A percentile compares a stretch with the other conserved stretches of the same genome.
These are phyloP conservation scores for Suillus variegatus DNA, from an alignment of 768 basidiomycete genomes.

Conservation along the genomic window DNA sequence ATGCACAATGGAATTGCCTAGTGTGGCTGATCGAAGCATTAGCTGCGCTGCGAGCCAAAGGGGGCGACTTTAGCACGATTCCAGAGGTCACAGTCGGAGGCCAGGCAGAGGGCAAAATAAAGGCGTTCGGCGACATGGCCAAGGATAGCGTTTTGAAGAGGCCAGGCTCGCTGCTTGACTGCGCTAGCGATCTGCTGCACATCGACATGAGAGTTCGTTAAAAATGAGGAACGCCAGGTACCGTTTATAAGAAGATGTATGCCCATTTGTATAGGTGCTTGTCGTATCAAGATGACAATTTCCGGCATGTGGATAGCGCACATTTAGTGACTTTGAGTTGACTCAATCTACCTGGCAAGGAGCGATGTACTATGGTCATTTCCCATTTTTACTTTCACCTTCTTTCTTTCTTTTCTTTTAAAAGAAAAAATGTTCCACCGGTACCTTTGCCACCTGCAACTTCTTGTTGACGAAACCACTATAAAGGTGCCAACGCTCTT, in stretches of 20 bases:
- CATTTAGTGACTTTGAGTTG: background rate
- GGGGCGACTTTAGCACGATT: background rate
- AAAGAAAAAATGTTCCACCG: no score
- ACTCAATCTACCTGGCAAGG: background rate
- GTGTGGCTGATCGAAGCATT: background rate
- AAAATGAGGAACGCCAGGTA: background rate
- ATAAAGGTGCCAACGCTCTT: no score
- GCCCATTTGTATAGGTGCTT: background rate
- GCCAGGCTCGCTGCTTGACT: background rate
- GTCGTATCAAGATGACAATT: background rate
- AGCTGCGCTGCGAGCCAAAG: background rate
- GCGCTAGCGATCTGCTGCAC: background rate
- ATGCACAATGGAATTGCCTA: background rate
- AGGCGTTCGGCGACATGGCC: background rate
- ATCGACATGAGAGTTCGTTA: background rate
- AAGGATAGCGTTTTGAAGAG: background rate
- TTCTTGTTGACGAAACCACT: background rate
- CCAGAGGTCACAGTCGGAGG: background rate
- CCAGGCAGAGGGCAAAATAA: background rate
- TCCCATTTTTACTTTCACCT: background rate
- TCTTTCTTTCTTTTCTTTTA: no score
- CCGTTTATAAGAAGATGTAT: background rate
- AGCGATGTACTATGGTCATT: background rate
- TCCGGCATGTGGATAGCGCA: background rate
- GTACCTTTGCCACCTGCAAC: background rate